Evolutionary conservation across 129 eudicot species (phyloP), one percentile per base, ranked within the genome.

Genomic region (Flaveria ramosissima): DNA sequence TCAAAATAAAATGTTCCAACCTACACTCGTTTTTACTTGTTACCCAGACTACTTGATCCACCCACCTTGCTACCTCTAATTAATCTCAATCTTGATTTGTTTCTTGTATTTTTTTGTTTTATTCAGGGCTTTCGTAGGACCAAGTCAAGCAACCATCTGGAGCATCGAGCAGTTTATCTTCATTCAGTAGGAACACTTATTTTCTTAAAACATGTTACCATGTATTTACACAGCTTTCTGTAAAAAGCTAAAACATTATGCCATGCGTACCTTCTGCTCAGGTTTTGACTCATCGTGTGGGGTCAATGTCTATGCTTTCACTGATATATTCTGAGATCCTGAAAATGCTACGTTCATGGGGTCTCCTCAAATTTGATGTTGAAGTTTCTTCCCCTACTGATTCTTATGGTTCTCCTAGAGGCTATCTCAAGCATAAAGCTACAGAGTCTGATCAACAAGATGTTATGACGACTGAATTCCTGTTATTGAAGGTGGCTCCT

Each of bases 201-300:
- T 26, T 66, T 30, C 48, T 41, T 69, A 16, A 15, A 66, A 23
- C 21, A 26, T 51, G 5, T 27, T 53, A 41, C 42, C 2, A 50
- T 14, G 5, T 8, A 73, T 51, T 23, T 66, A 36, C 66, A 62
- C 63, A 55, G 7, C n/a, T 32, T 55, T 68, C 20, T 41, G 9
- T 26, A 13, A 39, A 73, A 65, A 0, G 3, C 51, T 73, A 66
- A 67, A 53, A 17, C 62, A 57, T 77, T 20, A 52, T 47, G n/a
- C 66, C 14, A 46, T 20, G 63, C 45, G 70, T 65, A 65, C 70
- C 47, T 6, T 66, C 9, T 64, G 13, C 9, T 42, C 85, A 92
- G 98, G 96, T 92, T 78, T 83, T 92, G 86, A 86, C 98, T 43
- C 96, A 92, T 78, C 94, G 98, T 68, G 81, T 77, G 72, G 98